Evolutionary conservation across 768 basidiomycete genomes (phyloP).

Genomic region (Krasilnikovozyma curviuscula): DNA sequence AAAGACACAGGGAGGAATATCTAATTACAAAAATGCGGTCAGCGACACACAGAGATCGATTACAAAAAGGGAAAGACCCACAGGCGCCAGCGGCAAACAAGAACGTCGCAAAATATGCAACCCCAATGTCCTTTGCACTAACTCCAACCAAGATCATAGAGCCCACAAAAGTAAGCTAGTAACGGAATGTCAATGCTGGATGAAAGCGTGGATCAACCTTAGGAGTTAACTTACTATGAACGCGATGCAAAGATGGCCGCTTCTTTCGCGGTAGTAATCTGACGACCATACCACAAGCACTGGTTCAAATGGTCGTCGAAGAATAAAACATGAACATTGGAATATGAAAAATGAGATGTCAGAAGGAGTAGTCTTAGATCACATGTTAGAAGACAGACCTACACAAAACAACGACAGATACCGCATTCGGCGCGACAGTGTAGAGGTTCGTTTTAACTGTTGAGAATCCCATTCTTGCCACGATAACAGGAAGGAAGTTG

Average conservation of each 20-base stretch:
- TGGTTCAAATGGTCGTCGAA: background rate
- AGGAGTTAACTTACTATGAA: no score
- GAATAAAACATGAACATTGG: background rate
- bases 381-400: no score
- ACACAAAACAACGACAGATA: constrained; percentile 34
- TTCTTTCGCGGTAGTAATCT: constrained; percentile 31
- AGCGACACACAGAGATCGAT: background rate
- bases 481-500: constrained; percentile 37
- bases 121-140: constrained; percentile 29
- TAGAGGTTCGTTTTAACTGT: constrained; percentile 37
- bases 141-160: constrained; percentile 29
- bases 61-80: background rate
- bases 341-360: background rate
- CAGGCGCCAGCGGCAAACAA: no score
- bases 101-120: constrained; percentile 34
- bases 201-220: no score
- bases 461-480: constrained; percentile 32
- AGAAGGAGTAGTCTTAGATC: background rate
- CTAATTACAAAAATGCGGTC: no score
- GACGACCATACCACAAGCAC: constrained; percentile 31
- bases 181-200: no score
- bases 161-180: constrained; percentile 14
- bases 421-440: constrained; percentile 38
- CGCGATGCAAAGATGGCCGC: constrained; percentile 9
- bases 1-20: constrained; percentile 13